A percentile compares a stretch with the other conserved stretches of the same genome.
These are phyloP conservation scores for Phaseolus coccineus DNA, from an alignment of 331 rosid genomes.

Conservation along the genomic window DNA sequence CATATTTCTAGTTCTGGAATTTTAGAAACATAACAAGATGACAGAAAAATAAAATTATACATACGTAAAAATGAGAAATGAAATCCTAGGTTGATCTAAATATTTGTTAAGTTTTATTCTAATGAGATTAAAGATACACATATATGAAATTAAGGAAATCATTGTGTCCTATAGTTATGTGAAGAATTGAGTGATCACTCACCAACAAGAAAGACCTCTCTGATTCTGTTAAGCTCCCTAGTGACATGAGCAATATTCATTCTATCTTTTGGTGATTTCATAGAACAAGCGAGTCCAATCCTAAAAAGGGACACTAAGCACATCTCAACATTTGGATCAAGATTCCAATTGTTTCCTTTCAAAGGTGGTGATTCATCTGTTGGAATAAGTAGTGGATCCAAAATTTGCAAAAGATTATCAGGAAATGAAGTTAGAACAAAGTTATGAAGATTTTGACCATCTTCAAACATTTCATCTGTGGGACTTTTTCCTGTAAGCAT, in stretches of 20 bases:
- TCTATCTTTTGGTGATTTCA: neutral
- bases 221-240: neutral
- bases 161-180: too few relatives aligned
- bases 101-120: too few relatives aligned
- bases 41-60: neutral
- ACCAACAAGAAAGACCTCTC: neutral
- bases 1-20: neutral
- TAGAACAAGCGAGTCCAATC: neutral
- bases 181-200: neutral
- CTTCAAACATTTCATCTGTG: slow-evolving; percentile 43
- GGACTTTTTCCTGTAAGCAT: slow-evolving; percentile 49
- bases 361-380: neutral
- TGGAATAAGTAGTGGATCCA: slow-evolving; percentile 31
- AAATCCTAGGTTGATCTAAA: too few relatives aligned
- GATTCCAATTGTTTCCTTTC: neutral
- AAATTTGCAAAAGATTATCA: slow-evolving; percentile 22
- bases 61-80: too few relatives aligned
- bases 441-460: slow-evolving; percentile 40
- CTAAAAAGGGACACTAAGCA: neutral
- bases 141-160: too few relatives aligned
- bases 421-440: slow-evolving; percentile 32
- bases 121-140: neutral
- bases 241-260: neutral
- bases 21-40: neutral
- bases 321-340: neutral